Evolutionary conservation across 2,329 filamentous ascomycete species (phyloP).

Genomic region (Colletotrichum sp.): DNA sequence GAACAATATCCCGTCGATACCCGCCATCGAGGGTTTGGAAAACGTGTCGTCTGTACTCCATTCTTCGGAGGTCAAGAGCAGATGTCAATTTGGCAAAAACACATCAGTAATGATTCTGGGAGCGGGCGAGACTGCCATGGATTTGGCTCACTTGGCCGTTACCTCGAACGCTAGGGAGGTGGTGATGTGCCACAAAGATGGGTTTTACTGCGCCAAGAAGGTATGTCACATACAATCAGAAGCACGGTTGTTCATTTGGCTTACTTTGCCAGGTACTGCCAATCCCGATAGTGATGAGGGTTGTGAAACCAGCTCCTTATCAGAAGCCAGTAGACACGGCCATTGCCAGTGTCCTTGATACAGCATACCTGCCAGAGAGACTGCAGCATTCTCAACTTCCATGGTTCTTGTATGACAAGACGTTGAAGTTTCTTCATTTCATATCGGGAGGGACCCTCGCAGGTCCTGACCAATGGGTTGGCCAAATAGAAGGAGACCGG

Average conservation of each 20-base stretch:
- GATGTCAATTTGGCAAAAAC: constrained; percentile 43
- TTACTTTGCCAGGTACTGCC: neutral
- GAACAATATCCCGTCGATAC: constrained; percentile 45
- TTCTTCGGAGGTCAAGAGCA: constrained; percentile 46
- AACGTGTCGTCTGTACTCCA: constrained; percentile 41
- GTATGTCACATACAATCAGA: constrained; percentile 23
- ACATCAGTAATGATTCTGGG: constrained; percentile 48
- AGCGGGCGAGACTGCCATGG: constrained; percentile 51
- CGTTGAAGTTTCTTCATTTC: constrained; percentile 47
- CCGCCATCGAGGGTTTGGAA: constrained; percentile 42
- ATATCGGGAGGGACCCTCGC: constrained; percentile 48
- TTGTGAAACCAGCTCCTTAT: neutral
- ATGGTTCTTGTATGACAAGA: constrained; percentile 52
- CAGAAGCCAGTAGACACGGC: constrained; percentile 53
- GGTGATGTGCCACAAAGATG: constrained; percentile 48
- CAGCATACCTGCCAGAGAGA: constrained; percentile 52
- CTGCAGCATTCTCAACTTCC: constrained; percentile 46
- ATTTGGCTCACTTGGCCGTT: constrained; percentile 48
- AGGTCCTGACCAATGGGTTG: constrained; percentile 56
- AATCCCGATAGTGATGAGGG: neutral
- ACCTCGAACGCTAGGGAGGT: constrained; percentile 46
- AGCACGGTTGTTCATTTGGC: no score
- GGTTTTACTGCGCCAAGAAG: constrained; percentile 52
- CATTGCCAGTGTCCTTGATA: constrained; percentile 55
- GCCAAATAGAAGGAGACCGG: constrained; percentile 42